Evolutionary conservation across 306 rosid species (phyloP).

Genomic region (Inga leiocalycina): DNA sequence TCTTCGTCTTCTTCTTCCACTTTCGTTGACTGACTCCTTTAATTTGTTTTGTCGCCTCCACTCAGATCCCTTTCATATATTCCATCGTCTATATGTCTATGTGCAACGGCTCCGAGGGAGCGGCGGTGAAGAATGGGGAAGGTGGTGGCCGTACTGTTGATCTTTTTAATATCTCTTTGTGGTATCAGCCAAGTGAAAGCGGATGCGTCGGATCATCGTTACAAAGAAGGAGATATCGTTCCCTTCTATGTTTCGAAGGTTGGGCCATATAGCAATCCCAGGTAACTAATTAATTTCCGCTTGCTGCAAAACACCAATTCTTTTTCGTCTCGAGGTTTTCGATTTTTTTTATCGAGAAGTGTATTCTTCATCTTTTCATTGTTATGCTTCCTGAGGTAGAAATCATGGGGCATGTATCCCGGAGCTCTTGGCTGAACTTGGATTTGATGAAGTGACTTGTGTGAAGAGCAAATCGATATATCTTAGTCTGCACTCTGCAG

Average conservation of each 20-base stretch:
- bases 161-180: not conserved
- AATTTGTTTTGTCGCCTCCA: not conserved
- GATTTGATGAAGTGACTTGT: not conserved
- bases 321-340: not conserved
- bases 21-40: not conserved
- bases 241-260: conserved; percentile 34
- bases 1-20: not conserved
- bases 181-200: conserved; percentile 22
- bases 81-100: not conserved
- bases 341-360: not conserved
- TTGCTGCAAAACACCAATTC: not conserved
- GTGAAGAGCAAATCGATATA: not conserved
- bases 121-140: conserved; percentile 23
- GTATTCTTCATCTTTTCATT: not conserved
- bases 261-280: conserved; percentile 32
- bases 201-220: conserved; percentile 29
- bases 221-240: conserved; percentile 27
- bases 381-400: not conserved
- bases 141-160: not conserved
- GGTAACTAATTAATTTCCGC: conserved; percentile 13
- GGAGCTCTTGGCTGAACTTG: not conserved
- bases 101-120: not conserved
- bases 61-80: not conserved
- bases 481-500: not conserved
- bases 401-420: not conserved